phyloP scores from a whole-genome alignment of 306 rosid genomes.

The Prunus campanulata region DNA sequence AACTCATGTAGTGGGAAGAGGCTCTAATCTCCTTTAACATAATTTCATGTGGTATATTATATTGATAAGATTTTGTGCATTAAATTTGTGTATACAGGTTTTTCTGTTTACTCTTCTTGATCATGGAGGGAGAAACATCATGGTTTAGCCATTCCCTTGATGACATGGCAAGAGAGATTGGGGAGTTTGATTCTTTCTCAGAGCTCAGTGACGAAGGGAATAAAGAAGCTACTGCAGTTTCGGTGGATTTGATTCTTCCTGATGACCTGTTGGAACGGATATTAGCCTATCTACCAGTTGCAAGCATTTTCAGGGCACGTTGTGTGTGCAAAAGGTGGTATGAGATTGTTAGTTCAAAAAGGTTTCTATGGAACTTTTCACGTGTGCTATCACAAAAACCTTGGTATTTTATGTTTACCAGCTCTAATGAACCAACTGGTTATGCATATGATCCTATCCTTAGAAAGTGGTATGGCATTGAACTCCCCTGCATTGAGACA shows the following conservation, averaged over 20 bases:
- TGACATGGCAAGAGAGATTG: conserved; percentile 37
- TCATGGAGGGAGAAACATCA: conserved; percentile 80
- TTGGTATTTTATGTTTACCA: conserved; percentile 95
- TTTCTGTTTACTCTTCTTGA: conserved; percentile 12
- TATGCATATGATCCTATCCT: conserved; percentile 71
- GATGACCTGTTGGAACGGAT: conserved; percentile 88
- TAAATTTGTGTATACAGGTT: conserved; percentile 27
- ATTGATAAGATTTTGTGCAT: background rate
- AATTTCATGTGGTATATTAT: background rate
- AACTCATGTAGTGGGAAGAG: conserved; percentile 16
- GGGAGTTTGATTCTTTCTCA: conserved; percentile 47
- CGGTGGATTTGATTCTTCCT: conserved; percentile 62
- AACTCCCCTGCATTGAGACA: conserved; percentile 63
- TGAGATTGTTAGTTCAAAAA: conserved; percentile 63
- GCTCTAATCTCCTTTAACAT: conserved; percentile 1
- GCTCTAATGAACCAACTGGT: conserved; percentile 69
- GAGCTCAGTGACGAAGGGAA: conserved; percentile 59
- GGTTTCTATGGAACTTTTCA: conserved; percentile 68
- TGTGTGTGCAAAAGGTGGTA: conserved; percentile 85
- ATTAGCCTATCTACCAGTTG: conserved; percentile 74
- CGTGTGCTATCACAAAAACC: conserved; percentile 62
- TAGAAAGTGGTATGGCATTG: conserved; percentile 86
- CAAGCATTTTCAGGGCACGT: conserved; percentile 81
- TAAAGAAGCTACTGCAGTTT: conserved; percentile 50
- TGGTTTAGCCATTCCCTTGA: conserved; percentile 63